A percentile compares a stretch with the other conserved stretches of the same genome.
Conservation (phyloP, 768 basidiomycete genomes). For the Trametes villosa region DNA sequence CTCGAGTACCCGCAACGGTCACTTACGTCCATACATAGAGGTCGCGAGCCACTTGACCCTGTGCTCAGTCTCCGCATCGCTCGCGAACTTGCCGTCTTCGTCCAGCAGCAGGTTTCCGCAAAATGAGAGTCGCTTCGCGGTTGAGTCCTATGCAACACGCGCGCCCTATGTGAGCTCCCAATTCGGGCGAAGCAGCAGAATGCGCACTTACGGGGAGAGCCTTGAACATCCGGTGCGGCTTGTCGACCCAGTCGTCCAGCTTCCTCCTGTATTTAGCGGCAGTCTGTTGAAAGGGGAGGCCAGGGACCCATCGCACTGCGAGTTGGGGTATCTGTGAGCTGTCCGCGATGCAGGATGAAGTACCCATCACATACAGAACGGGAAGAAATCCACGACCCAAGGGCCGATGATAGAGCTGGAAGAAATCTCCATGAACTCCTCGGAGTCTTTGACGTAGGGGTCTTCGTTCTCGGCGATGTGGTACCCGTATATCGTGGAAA, state of each 20-base stretch:
- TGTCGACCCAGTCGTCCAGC: constrained; percentile 1
- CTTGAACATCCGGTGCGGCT: constrained; percentile 8
- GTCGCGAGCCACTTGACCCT: constrained; percentile 14
- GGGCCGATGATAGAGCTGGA: neutral
- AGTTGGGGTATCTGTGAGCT: neutral
- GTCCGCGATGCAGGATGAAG: neutral
- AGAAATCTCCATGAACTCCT: constrained; percentile 11
- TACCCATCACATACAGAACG: neutral
- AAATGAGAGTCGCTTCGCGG: constrained; percentile 1
- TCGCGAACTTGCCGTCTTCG: neutral
- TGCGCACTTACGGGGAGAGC: constrained; percentile 6
- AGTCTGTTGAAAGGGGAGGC: neutral
- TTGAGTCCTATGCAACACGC: neutral
- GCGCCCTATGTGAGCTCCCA: neutral
- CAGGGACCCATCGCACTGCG: too few relatives aligned
- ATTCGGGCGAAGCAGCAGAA: too few relatives aligned
- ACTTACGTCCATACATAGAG: constrained; percentile 17
- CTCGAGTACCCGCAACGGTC: too few relatives aligned
- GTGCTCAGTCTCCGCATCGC: neutral
- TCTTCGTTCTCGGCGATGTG: neutral
- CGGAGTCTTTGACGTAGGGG: constrained; percentile 5
- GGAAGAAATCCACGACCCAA: constrained; percentile 15
- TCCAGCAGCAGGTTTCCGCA: constrained; percentile 9
- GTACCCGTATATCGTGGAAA: constrained; percentile 8
- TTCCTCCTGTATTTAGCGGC: neutral